These are phyloP conservation scores for Rhizodiscina lignyota DNA, from an alignment of 495 filamentous ascomycete species.

Conservation along the genomic window DNA sequence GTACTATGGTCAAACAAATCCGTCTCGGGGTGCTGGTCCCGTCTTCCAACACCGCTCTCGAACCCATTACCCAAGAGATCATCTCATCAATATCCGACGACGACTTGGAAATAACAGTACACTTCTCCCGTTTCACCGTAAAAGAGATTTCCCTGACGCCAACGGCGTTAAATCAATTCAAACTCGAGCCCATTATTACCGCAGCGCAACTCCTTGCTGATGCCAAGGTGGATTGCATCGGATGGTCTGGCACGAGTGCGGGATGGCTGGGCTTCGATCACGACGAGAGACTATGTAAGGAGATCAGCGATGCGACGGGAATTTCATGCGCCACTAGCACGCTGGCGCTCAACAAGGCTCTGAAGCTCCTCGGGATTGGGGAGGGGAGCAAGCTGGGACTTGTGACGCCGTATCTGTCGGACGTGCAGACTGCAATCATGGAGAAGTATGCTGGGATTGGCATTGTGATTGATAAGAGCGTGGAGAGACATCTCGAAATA, in stretches of 20 bases:
- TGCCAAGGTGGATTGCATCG: too few relatives aligned
- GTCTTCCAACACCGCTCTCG: too few relatives aligned
- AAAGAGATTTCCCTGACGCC: too few relatives aligned
- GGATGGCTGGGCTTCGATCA: slow-evolving; percentile 16
- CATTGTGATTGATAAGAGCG: slow-evolving; percentile 8
- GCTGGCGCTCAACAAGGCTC: slow-evolving; percentile 14
- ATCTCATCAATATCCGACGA: too few relatives aligned
- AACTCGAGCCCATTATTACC: too few relatives aligned
- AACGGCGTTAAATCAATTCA: too few relatives aligned
- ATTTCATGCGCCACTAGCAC: slow-evolving; percentile 14
- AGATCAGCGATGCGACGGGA: slow-evolving; percentile 11
- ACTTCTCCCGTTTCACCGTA: too few relatives aligned
- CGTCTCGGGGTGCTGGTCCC: too few relatives aligned
- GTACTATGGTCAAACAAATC: too few relatives aligned
- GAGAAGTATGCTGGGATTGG: slow-evolving; percentile 13
- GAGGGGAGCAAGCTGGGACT: slow-evolving; percentile 13
- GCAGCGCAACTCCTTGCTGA: too few relatives aligned
- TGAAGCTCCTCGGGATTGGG: slow-evolving; percentile 8
- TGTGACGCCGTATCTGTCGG: slow-evolving; percentile 16
- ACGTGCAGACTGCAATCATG: slow-evolving; percentile 14
- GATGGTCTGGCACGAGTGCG: slow-evolving; percentile 15
- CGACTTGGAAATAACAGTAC: too few relatives aligned
- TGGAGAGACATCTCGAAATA: slow-evolving; percentile 11
- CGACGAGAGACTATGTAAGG: slow-evolving; percentile 11
- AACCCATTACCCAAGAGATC: too few relatives aligned